Evolutionary conservation across 2,329 filamentous ascomycete species (phyloP).

Genomic region (Cucurbitaria berberidis): DNA sequence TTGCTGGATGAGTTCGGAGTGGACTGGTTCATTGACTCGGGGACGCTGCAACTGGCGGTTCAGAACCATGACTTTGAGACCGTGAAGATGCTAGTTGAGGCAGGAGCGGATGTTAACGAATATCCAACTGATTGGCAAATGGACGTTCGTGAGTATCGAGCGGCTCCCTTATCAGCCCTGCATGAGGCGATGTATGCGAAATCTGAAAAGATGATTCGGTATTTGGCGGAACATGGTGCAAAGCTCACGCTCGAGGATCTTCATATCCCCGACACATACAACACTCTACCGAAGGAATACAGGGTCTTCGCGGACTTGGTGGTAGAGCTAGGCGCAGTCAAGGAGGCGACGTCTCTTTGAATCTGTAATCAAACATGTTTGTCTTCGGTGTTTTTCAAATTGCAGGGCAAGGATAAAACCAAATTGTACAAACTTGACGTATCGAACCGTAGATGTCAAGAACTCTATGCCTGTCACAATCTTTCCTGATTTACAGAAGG

Average conservation of each 20-base stretch:
- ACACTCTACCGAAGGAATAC: not conserved
- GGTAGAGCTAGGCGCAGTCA: conserved; percentile 8
- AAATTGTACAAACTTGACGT: not conserved
- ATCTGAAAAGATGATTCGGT: conserved; percentile 15
- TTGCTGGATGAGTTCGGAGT: conserved; percentile 7
- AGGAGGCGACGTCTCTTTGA: conserved; percentile 1
- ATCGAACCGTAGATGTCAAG: not conserved
- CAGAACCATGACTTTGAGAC: conserved; percentile 10
- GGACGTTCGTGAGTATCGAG: conserved; percentile 10
- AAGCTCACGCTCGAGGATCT: conserved; percentile 3
- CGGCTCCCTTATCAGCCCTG: conserved; percentile 7
- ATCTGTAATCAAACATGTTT: not conserved
- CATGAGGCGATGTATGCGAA: conserved; percentile 9
- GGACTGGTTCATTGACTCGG: conserved; percentile 9
- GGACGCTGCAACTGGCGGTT: conserved; percentile 8
- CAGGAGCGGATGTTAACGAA: conserved; percentile 10
- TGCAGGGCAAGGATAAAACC: not conserved
- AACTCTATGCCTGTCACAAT: not conserved
- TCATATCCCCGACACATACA: conserved; percentile 4
- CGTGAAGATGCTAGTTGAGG: conserved; percentile 10
- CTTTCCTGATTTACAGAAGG: not conserved
- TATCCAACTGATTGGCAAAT: conserved; percentile 3
- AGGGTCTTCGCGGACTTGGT: not conserved
- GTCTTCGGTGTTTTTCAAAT: conserved; percentile 3
- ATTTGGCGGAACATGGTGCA: conserved; percentile 8